Base-by-base conservation (phyloP, 768 basidiomycete genomes). In the Agrocybe pediades region DNA sequence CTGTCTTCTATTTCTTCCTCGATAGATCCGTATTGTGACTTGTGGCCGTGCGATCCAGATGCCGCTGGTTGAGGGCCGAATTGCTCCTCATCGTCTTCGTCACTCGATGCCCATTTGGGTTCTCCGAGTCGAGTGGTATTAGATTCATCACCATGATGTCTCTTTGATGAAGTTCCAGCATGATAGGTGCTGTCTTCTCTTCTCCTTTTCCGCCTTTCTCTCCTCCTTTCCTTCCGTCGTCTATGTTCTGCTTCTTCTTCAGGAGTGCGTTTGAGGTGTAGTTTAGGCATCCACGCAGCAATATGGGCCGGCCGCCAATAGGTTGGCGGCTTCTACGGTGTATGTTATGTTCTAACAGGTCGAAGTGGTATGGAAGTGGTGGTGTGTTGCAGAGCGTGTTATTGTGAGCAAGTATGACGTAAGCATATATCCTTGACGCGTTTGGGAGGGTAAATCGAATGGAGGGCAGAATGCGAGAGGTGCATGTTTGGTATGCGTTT, bases 241-340 rank as follows among this genome's bases (percentile, higher is more conserved):
- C 71, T 65, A 42, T 69, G 77, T 49, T 76, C 77, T 15, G 68
- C 77, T 60, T 83, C 78, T 64, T 88, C 86, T 48, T 81, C 79
- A 6, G 80, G 79, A 1, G 86, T 87, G 41, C 79, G 79, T 63
- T 89, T 89, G 43, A 88, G 74, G 49, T 75, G 79, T 30, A 88
- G 68, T 63, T 82, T 86, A 25, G 59, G 47, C 56, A 61, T 61
- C 56, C 45, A 44, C 39, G 48, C 6, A 44, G 17, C n/a, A n/a
- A n/a, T n/a, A n/a, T n/a, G n/a, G n/a, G n/a, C 17, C 23, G 36
- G 13, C 21, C 1, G 24, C 33, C 6, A 26, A 5, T 5, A 11
- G 46, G 24, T 23, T 20, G n/a, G n/a, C n/a, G n/a, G n/a, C n/a
- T n/a, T n/a, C n/a, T n/a, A n/a, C n/a, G n/a, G n/a, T n/a, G n/a